phyloP scores from a whole-genome alignment of 23 red algal genomes.

The Rhodosorus marinus region DNA sequence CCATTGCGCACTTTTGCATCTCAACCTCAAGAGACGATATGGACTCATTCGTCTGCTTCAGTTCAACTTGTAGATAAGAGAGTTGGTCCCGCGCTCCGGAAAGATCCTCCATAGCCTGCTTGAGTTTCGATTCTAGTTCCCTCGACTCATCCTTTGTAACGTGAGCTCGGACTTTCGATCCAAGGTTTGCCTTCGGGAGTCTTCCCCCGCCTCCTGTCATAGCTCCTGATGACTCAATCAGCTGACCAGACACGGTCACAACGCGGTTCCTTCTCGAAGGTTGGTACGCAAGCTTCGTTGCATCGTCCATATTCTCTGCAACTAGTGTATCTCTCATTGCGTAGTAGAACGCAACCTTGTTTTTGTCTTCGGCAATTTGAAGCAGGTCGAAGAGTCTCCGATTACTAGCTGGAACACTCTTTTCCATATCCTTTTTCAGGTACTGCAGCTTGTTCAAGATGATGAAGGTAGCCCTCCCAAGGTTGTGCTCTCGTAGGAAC shows the following conservation, averaged over 20 bases:
- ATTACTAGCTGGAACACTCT: background rate
- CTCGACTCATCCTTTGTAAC: too few species aligned
- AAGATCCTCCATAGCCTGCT: too few species aligned
- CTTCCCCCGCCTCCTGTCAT: conserved; percentile 84
- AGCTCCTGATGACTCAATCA: conserved; percentile 83
- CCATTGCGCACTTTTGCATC: background rate
- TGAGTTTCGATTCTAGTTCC: too few species aligned
- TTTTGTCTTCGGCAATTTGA: conserved; percentile 5
- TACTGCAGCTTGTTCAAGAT: conserved; percentile 82
- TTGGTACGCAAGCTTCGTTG: conserved; percentile 69
- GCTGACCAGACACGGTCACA: conserved; percentile 67
- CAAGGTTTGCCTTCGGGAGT: conserved; percentile 15
- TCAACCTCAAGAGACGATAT: background rate
- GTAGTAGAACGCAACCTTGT: conserved; percentile 60
- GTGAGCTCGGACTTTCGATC: too few species aligned
- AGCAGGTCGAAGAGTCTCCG: conserved; percentile 58
- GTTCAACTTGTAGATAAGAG: too few species aligned
- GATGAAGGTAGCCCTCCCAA: conserved; percentile 82
- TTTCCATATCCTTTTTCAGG: conserved; percentile 28
- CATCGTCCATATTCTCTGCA: conserved; percentile 51
- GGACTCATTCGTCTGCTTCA: too few species aligned
- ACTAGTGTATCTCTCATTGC: conserved; percentile 78
- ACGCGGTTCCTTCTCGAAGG: conserved; percentile 69
- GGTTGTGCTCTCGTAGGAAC: conserved; percentile 34
- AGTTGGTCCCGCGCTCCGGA: too few species aligned